phyloP scores from a whole-genome alignment of 768 basidiomycete genomes.

The Brasilioporus rufonigricans region DNA sequence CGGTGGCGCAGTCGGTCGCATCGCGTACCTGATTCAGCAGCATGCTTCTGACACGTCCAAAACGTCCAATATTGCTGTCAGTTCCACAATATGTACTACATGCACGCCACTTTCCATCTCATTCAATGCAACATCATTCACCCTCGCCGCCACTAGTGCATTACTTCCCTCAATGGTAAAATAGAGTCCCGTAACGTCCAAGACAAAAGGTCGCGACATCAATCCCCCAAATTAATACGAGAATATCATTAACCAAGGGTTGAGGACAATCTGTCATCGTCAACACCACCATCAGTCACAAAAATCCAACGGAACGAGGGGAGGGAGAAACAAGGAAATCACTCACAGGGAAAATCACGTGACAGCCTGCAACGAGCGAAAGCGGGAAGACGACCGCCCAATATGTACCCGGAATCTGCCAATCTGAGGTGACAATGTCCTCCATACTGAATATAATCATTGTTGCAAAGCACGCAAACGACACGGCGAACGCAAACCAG shows the following conservation, averaged over 20 bases:
- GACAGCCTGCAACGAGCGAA: conserved; percentile 61
- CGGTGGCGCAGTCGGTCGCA: no score
- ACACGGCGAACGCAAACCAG: conserved; percentile 60
- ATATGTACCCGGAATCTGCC: conserved; percentile 57
- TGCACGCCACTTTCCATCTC: background rate
- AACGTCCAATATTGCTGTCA: no score
- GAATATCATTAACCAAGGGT: conserved; percentile 89
- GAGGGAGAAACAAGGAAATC: background rate
- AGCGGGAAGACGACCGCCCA: conserved; percentile 81
- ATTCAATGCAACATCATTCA: background rate
- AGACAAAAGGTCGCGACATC: background rate
- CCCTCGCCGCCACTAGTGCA: background rate
- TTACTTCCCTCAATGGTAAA: background rate
- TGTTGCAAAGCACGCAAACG: conserved; percentile 45
- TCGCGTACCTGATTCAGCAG: no score
- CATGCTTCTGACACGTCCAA: no score
- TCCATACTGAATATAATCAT: conserved; percentile 56
- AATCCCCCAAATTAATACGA: conserved; percentile 39
- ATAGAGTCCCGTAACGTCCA: background rate
- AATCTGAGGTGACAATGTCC: conserved; percentile 55
- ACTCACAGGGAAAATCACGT: conserved; percentile 74
- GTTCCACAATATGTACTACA: background rate
- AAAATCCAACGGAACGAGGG: background rate
- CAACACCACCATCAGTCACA: background rate
- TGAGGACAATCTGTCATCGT: conserved; percentile 63